phyloP scores from a whole-genome alignment of 805 yeast species.

The Myxozyma mucilagina region DNA sequence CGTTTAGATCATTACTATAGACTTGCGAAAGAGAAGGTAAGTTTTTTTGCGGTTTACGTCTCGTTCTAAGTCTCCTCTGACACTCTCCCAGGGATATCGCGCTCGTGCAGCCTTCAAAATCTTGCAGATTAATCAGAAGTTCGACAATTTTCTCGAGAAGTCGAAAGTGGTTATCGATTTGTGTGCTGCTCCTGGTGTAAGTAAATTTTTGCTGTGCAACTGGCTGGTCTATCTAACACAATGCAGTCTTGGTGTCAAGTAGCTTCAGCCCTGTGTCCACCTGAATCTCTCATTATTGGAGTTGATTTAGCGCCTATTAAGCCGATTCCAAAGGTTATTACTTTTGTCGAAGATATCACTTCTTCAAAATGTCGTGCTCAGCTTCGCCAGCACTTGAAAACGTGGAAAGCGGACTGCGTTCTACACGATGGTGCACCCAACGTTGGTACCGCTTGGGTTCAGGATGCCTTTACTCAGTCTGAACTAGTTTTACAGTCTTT shows the following conservation, averaged over 20 bases:
- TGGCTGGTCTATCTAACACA: neutral
- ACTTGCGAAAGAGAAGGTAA: slow-evolving; percentile 85
- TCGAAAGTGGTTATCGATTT: slow-evolving; percentile 95
- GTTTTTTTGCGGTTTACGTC: neutral
- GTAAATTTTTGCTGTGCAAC: neutral
- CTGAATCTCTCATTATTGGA: slow-evolving; percentile 91
- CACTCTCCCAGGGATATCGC: slow-evolving; percentile 66
- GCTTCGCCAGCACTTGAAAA: slow-evolving; percentile 92
- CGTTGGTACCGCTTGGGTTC: slow-evolving; percentile 99
- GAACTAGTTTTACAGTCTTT: slow-evolving; percentile 92
- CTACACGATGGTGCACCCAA: slow-evolving; percentile 99
- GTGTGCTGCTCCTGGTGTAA: slow-evolving; percentile 94
- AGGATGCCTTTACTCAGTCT: slow-evolving; percentile 98
- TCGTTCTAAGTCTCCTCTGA: slow-evolving; percentile 1
- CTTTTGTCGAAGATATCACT: slow-evolving; percentile 95
- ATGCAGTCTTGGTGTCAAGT: slow-evolving; percentile 93
- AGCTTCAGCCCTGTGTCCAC: slow-evolving; percentile 89
- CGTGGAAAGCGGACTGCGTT: slow-evolving; percentile 95
- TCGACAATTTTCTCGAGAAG: slow-evolving; percentile 90
- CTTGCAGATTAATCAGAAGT: slow-evolving; percentile 92
- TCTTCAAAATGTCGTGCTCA: slow-evolving; percentile 96
- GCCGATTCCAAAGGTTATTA: slow-evolving; percentile 89
- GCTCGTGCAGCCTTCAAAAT: slow-evolving; percentile 98
- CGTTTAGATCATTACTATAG: slow-evolving; percentile 97
- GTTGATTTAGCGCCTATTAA: slow-evolving; percentile 99